phyloP scores from a whole-genome alignment of 371 early-diverging fungal genomes.

The Mortierella sp. region DNA sequence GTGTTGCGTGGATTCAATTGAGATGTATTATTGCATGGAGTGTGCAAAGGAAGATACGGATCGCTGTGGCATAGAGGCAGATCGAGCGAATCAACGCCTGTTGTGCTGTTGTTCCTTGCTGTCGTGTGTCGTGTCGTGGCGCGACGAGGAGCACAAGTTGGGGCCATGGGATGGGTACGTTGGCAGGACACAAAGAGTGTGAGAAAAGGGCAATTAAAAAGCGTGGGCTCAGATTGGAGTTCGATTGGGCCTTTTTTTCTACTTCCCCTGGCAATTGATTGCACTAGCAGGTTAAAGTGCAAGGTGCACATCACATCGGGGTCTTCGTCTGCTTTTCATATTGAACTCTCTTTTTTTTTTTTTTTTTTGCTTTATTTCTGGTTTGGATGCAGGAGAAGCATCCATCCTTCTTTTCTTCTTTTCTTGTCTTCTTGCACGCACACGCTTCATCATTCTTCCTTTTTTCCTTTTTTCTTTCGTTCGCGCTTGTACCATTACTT shows the following conservation, averaged over 20 bases:
- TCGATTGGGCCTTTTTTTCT: background rate
- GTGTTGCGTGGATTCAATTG: background rate
- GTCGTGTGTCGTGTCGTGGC: background rate
- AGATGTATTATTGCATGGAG: background rate
- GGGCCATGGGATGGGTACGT: too few species aligned
- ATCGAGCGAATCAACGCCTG: background rate
- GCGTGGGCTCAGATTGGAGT: constrained; percentile 2
- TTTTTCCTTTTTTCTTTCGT: background rate
- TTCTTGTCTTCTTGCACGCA: background rate
- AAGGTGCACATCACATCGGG: constrained; percentile 1
- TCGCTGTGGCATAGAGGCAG: background rate
- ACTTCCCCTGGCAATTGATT: background rate
- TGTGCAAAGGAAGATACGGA: background rate
- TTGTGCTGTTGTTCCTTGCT: background rate
- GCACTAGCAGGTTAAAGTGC: too few species aligned
- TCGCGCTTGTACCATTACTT: background rate
- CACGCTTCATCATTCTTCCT: constrained; percentile 12
- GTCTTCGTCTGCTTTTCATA: background rate
- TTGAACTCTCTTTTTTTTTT: background rate
- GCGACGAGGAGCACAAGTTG: too few species aligned
- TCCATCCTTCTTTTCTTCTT: background rate
- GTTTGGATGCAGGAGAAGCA: constrained; percentile 7
- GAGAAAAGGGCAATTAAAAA: background rate
- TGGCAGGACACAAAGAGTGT: background rate
- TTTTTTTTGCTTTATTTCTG: background rate